Base-by-base conservation (phyloP, 2,329 filamentous ascomycete species). In the Fusarium nelsonii region DNA sequence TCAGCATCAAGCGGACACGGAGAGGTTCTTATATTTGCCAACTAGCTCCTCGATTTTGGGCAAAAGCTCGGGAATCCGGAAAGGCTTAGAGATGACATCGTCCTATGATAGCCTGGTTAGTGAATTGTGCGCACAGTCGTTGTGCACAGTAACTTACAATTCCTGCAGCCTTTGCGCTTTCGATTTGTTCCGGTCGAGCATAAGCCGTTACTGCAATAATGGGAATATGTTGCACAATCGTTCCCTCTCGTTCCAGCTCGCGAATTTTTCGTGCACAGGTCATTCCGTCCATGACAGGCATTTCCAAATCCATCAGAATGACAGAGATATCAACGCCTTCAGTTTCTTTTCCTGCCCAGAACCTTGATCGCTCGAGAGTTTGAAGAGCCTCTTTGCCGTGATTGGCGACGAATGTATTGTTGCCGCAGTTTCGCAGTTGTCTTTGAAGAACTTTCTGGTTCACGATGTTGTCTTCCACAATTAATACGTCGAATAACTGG, bases 181-280 rank as follows among this genome's bases (percentile, higher is more conserved):
- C 85, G 62, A 93, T 90, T 78, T 94, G 91, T 81, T 93, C 90
- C 6, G 87, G 86, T 74, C 92, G 84, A 37, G 91, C 92, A 78
- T 94, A 94, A 3, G 92, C 92, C 37, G 92, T 94, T n/a, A 92
- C 91, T n/a, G 90, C 91, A 71, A 93, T 92, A 70, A 93, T 92
- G 4, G 91, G 90, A n/a, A 93, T 87, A 73, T 92, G 91, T 50
- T 83, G 81, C 18, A 85, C 82, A 48, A 92, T 85, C 33, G 84
- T 86, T 20, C 88, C 88, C 54, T 87, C 83, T 49, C 80, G 81
- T 76, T 94, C 91, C 18, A 92, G 81, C 63, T 90, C 85, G 18
- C 92, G 85, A 54, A 95, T 93, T 63, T 83, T 86, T 41, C 85
- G 84, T 14, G 91, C 89, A 67, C 91, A 93, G 3, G 90, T 91